Evolutionary conservation across 805 yeast genomes (phyloP).

Genomic region (Cyberlindnera galapagoensis): DNA sequence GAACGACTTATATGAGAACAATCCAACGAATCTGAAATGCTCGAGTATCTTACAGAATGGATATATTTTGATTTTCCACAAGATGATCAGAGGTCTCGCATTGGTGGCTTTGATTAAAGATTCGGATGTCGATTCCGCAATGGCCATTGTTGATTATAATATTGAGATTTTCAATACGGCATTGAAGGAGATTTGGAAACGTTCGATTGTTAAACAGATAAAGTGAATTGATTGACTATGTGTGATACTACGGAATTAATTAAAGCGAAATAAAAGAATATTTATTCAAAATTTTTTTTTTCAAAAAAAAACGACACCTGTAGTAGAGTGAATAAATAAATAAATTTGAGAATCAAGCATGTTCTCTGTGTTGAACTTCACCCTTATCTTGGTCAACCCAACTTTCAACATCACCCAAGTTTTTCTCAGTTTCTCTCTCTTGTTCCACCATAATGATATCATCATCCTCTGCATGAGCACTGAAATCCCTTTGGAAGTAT

Average conservation of each 20-base stretch:
- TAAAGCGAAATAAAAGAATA: too few species aligned
- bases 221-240: too few species aligned
- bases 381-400: slow-evolving; percentile 8
- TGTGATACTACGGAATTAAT: too few species aligned
- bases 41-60: slow-evolving; percentile 78
- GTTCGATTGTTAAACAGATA: slow-evolving; percentile 17
- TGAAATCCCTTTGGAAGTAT: slow-evolving; percentile 33
- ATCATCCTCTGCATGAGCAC: slow-evolving; percentile 19
- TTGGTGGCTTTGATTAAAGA: slow-evolving; percentile 76
- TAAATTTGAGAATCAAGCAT: not conserved
- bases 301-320: too few species aligned
- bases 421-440: slow-evolving; percentile 3
- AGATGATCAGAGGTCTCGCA: slow-evolving; percentile 90
- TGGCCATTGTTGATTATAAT: slow-evolving; percentile 81
- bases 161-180: slow-evolving; percentile 75
- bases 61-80: slow-evolving; percentile 73
- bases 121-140: slow-evolving; percentile 36
- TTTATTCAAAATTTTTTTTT: too few species aligned
- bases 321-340: too few species aligned
- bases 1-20: slow-evolving; percentile 55
- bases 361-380: slow-evolving; percentile 5
- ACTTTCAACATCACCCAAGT: not conserved
- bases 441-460: too few species aligned
- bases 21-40: slow-evolving; percentile 39
- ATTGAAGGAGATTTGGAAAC: slow-evolving; percentile 55